Conservation (phyloP, 176 grass and related monocot species). For the Tillandsia leiboldiana region DNA sequence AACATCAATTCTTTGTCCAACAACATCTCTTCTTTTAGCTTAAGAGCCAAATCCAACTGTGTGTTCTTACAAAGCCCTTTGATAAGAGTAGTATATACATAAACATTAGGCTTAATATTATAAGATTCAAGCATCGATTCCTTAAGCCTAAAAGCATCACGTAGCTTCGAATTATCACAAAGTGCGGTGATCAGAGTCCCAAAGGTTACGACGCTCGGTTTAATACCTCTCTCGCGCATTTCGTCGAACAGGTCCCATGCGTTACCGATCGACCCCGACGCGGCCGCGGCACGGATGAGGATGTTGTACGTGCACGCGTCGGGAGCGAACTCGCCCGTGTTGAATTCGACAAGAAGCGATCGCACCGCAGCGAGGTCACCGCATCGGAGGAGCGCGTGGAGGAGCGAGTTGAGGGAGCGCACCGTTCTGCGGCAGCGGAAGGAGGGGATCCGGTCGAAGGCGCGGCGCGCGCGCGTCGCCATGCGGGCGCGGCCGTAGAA, state of each 20-base stretch:
- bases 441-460: slow-evolving; percentile 37
- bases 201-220: slow-evolving; percentile 39
- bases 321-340: slow-evolving; percentile 1
- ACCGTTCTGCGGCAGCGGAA: slow-evolving; percentile 37
- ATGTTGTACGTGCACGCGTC: slow-evolving; percentile 44
- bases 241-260: slow-evolving; percentile 48
- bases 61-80: slow-evolving; percentile 42
- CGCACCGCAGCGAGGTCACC: slow-evolving; percentile 14
- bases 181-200: slow-evolving; percentile 36
- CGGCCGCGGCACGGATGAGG: slow-evolving; percentile 20
- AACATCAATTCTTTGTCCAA: slow-evolving; percentile 5
- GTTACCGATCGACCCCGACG: slow-evolving; percentile 7
- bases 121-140: slow-evolving; percentile 30
- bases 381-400: slow-evolving; percentile 30
- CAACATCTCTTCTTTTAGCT: slow-evolving; percentile 53
- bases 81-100: slow-evolving; percentile 44
- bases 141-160: slow-evolving; percentile 38
- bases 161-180: slow-evolving; percentile 21
- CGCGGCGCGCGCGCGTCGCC: slow-evolving; percentile 19
- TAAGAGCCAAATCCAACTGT: slow-evolving; percentile 29
- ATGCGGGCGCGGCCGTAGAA: slow-evolving; percentile 44
- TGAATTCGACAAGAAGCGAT: slow-evolving; percentile 14
- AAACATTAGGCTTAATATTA: slow-evolving; percentile 24
- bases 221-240: slow-evolving; percentile 34
- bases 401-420: slow-evolving; percentile 50